Base-by-base conservation (phyloP, 164 flowering plant genomes). In the Echeveria elegans region DNA sequence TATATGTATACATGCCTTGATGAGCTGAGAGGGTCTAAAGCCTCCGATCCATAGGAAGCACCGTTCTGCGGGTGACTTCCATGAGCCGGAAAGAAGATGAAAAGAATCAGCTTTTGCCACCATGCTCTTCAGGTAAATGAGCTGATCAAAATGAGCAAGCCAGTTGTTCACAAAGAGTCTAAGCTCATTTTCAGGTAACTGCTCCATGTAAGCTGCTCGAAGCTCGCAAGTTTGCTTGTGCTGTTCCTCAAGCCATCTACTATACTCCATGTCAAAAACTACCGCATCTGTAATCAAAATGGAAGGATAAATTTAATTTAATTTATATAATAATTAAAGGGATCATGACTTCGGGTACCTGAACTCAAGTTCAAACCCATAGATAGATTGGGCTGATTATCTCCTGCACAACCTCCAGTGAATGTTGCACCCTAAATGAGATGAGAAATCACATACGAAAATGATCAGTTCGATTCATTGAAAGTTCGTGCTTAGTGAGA, bases 11-110 rank as follows among this genome's bases (percentile, higher is more conserved):
- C 15, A 26, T 24, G 12, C 99, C 97, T 92, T 95, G 75, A 95
- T 86, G 66, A 95, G 75, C 63, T 95, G 94, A 0, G 98, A 95
- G 1, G 99, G 99, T n/a, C 94, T 86, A 72, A 95, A 95, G 18
- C 89, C 97, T 0, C 99, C 99, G 75, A 95, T 80, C 99, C 99
- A 95, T 85, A 92, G 70, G 84, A 92, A 92, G 80, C 98, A 92
- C 0, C 99, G 86, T 69, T 95, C 99, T 14, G 99, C 97, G 2
- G 98, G 98, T 61, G 97, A 82, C 83, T 87, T 95, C 98, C 98
- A 95, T 81, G 79, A 78, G 74, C 99, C 99, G 53, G 99, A 92
- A 30, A 92, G 79, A 14, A 95, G 75, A 66, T 92, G 99, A 63
- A 92, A 92, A 4, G 88, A 91, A 61, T 95, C 99, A n/a, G 91